Evolutionary conservation across 2,329 filamentous ascomycete species (phyloP).

Genomic region (Stachybotrys chartarum): DNA sequence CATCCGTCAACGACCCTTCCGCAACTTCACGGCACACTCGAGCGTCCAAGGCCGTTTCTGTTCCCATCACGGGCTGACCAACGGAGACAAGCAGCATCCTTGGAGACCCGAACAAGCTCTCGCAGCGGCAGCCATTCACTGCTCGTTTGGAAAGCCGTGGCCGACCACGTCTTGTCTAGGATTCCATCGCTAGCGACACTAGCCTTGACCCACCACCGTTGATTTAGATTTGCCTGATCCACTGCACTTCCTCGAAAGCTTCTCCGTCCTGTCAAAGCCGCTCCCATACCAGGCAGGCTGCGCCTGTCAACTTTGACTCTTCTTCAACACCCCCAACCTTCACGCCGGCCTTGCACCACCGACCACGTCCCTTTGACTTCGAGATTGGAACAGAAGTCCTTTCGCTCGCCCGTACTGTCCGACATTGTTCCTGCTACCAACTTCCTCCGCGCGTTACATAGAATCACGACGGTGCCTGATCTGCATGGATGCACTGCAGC

Average conservation of each 20-base stretch:
- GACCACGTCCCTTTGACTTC: not conserved
- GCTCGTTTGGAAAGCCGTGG: not conserved
- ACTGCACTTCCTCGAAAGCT: not conserved
- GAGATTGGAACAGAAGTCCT: not conserved
- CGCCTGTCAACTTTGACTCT: not conserved
- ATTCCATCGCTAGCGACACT: slow-evolving; percentile 4
- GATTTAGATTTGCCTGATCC: not conserved
- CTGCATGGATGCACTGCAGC: not conserved
- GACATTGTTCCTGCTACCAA: not conserved
- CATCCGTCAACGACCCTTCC: not conserved
- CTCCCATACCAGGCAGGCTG: not conserved
- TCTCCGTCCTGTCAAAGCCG: not conserved
- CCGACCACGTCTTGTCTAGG: not conserved
- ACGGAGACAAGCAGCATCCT: not conserved
- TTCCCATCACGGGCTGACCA: not conserved
- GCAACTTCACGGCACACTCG: not conserved
- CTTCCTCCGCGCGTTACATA: not conserved
- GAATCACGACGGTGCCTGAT: not conserved
- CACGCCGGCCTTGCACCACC: too few species aligned
- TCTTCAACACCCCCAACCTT: not conserved
- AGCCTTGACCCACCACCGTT: slow-evolving; percentile 2
- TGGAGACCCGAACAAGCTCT: not conserved
- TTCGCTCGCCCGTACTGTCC: not conserved
- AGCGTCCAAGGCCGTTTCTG: not conserved
- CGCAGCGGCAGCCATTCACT: not conserved